Evolutionary conservation across 2,329 filamentous ascomycete genomes (phyloP).

Genomic region (Paracoccidioides brasiliensis): DNA sequence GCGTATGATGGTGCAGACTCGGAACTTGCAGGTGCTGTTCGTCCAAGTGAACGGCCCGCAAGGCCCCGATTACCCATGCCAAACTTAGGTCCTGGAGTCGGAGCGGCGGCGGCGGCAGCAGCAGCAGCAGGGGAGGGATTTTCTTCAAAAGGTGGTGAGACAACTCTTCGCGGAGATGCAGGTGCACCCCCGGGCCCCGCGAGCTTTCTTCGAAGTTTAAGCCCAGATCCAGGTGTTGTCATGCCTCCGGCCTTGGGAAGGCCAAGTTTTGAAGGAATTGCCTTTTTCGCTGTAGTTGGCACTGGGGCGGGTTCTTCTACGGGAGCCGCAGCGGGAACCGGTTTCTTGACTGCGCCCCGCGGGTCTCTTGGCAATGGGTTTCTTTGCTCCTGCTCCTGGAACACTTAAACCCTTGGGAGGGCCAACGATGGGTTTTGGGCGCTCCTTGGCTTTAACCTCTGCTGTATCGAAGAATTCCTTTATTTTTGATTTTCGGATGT

Average conservation of each 20-base stretch:
- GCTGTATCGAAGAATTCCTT: conserved; percentile 80
- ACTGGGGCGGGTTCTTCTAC: conserved; percentile 35
- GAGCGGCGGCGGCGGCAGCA: conserved; percentile 21
- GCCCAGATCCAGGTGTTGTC: conserved; percentile 29
- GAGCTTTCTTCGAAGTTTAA: conserved; percentile 34
- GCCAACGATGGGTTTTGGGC: conserved; percentile 62
- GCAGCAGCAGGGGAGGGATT: conserved; percentile 28
- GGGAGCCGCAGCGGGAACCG: conserved; percentile 33
- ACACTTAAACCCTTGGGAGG: conserved; percentile 47
- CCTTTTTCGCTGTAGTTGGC: conserved; percentile 34
- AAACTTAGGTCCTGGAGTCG: conserved; percentile 42
- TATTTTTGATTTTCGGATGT: conserved; percentile 89
- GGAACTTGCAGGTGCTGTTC: conserved; percentile 41
- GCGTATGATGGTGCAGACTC: conserved; percentile 33
- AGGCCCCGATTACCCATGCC: conserved; percentile 63
- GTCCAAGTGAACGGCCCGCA: conserved; percentile 71
- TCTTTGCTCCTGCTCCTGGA: conserved; percentile 31
- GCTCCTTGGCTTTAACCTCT: conserved; percentile 79
- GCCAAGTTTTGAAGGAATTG: conserved; percentile 35
- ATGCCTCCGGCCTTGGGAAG: conserved; percentile 29
- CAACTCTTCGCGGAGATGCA: conserved; percentile 31
- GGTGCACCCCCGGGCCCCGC: conserved; percentile 26
- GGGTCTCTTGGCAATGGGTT: conserved; percentile 38
- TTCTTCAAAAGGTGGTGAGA: conserved; percentile 35
- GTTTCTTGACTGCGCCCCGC: conserved; percentile 40